Evolutionary conservation across 2,329 filamentous ascomycete species (phyloP).

Genomic region (Chalaropsis ovoidea): DNA sequence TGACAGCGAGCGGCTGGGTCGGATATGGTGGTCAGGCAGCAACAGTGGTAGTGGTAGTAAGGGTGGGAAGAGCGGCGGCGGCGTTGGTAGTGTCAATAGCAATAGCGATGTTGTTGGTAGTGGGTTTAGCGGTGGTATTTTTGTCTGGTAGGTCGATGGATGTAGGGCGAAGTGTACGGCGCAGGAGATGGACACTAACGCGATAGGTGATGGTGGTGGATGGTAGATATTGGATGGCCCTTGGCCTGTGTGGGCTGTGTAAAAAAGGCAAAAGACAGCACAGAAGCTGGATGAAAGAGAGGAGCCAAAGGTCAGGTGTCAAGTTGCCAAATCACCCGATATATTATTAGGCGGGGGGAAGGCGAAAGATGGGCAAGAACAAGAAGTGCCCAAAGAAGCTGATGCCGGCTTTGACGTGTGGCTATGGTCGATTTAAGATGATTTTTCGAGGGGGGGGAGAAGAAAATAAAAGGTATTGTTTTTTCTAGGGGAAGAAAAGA

Average conservation of each 20-base stretch:
- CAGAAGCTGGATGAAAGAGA: neutral
- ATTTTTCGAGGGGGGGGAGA: neutral
- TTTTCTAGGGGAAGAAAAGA: conserved; percentile 3
- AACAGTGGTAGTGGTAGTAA: neutral
- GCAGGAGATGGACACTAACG: conserved; percentile 15
- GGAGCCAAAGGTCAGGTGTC: conserved; percentile 1
- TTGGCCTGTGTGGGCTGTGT: neutral
- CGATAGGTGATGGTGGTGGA: neutral
- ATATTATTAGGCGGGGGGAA: neutral
- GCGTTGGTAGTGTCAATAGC: neutral
- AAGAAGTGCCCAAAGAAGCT: neutral
- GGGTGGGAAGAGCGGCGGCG: no score
- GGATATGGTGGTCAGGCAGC: neutral
- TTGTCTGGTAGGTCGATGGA: neutral
- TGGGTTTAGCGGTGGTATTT: neutral
- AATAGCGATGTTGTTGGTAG: neutral
- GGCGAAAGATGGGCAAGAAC: neutral
- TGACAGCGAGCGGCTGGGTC: neutral
- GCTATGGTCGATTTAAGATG: conserved; percentile 1
- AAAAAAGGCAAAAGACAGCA: conserved; percentile 8
- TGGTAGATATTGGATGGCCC: conserved; percentile 4
- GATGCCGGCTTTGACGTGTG: neutral
- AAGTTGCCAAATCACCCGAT: neutral
- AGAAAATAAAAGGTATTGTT: neutral
- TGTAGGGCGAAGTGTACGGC: conserved; percentile 21